A percentile compares a stretch with the other conserved stretches of the same genome.
These are phyloP conservation scores for Phylloporus sp. DNA, from an alignment of 768 basidiomycete genomes.

Conservation along the genomic window DNA sequence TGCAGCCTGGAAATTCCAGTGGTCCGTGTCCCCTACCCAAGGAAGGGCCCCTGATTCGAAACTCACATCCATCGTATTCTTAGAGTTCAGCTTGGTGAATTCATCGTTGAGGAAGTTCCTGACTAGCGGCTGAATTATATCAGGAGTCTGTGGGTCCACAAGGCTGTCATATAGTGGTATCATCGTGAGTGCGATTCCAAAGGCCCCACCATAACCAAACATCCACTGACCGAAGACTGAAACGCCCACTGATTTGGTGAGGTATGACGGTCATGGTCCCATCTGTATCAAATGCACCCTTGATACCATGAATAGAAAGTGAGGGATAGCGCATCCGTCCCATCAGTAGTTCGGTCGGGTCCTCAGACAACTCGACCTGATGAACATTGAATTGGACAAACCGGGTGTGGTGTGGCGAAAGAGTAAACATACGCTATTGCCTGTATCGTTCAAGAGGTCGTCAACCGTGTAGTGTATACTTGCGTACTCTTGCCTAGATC, in stretches of 20 bases:
- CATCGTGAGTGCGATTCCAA: not conserved
- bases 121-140: conserved; percentile 62
- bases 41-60: conserved; percentile 72
- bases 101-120: conserved; percentile 61
- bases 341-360: conserved; percentile 53
- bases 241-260: conserved; percentile 52
- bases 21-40: conserved; percentile 74
- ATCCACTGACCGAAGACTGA: conserved; percentile 53
- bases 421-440: not conserved
- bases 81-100: conserved; percentile 75
- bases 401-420: not conserved
- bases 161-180: conserved; percentile 41
- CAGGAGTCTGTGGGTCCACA: conserved; percentile 72
- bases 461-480: not conserved
- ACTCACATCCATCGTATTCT: conserved; percentile 71
- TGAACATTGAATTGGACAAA: conserved; percentile 35
- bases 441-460: not conserved
- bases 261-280: conserved; percentile 64
- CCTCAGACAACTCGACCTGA: conserved; percentile 41
- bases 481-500: not conserved
- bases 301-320: conserved; percentile 62
- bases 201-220: not conserved
- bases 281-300: conserved; percentile 57
- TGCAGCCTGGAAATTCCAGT: conserved; percentile 88
- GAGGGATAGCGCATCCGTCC: conserved; percentile 59